Evolutionary conservation across 352 stramenopile species (phyloP).

Genomic region (Pythium phragmitis): DNA sequence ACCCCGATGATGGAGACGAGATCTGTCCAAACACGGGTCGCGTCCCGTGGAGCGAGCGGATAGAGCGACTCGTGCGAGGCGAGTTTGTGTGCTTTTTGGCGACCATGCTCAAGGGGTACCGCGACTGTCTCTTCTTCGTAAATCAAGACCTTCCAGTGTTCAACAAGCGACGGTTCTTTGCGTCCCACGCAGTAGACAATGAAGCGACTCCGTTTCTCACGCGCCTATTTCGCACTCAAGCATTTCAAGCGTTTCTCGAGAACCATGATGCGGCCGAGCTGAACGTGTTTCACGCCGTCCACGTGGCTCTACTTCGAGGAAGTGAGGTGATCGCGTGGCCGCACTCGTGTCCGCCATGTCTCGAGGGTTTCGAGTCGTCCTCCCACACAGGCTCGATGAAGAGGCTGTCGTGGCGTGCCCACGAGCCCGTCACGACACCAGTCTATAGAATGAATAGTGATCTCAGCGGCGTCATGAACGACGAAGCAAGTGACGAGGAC

Average conservation of each 20-base stretch:
- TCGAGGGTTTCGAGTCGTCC: conserved; percentile 31
- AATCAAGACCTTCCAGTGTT: conserved; percentile 87
- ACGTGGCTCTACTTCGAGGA: conserved; percentile 53
- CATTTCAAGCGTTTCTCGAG: conserved; percentile 81
- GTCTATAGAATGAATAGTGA: conserved; percentile 27
- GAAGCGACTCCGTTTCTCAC: conserved; percentile 71
- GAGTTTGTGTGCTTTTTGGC: conserved; percentile 78
- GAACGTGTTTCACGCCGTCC: conserved; percentile 77
- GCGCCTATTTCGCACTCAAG: conserved; percentile 66
- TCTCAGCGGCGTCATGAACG: neutral
- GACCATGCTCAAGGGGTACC: conserved; percentile 70
- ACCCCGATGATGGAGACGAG: conserved; percentile 35
- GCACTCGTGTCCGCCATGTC: conserved; percentile 17
- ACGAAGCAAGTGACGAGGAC: neutral
- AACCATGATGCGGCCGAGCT: conserved; percentile 69
- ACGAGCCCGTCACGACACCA: conserved; percentile 16
- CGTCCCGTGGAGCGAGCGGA: conserved; percentile 31
- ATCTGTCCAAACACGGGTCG: neutral
- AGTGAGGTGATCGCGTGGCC: conserved; percentile 36
- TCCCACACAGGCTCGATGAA: conserved; percentile 24
- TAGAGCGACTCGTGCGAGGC: conserved; percentile 66
- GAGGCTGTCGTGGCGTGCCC: neutral
- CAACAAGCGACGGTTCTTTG: conserved; percentile 82
- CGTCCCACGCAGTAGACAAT: conserved; percentile 50
- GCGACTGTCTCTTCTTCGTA: conserved; percentile 85